Evolutionary conservation across 1,284 basidiomycete species (phyloP).

Genomic region (Ustilago bromivora): DNA sequence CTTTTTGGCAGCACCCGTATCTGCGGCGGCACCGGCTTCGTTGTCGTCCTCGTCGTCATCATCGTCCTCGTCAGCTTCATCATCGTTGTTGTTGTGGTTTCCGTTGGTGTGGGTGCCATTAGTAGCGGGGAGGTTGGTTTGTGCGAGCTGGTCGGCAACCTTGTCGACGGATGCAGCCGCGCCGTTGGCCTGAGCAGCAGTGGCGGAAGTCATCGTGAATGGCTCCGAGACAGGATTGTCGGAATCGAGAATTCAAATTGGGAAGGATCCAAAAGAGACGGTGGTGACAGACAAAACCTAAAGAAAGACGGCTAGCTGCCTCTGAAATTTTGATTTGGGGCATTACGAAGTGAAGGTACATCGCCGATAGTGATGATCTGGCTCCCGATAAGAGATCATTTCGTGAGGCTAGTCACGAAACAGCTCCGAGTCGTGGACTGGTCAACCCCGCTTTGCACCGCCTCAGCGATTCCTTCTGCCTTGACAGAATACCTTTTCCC

Average conservation of each 20-base stretch:
- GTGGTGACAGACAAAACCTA: neutral
- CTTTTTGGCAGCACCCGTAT: conserved; percentile 52
- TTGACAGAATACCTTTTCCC: too few relatives aligned
- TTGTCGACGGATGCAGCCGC: conserved; percentile 33
- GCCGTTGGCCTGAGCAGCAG: conserved; percentile 28
- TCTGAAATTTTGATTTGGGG: too few relatives aligned
- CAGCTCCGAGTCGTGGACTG: neutral
- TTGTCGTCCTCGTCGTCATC: conserved; percentile 53
- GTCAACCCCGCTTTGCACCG: conserved; percentile 5
- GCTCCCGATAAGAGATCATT: too few relatives aligned
- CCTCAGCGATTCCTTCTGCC: neutral
- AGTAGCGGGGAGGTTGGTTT: conserved; percentile 35
- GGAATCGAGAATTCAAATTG: neutral
- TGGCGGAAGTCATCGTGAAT: conserved; percentile 24
- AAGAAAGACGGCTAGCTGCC: too few relatives aligned
- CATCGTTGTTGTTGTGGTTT: conserved; percentile 30
- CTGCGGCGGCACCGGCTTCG: conserved; percentile 30
- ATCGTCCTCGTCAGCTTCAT: conserved; percentile 55
- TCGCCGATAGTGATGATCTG: too few relatives aligned
- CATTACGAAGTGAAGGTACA: too few relatives aligned
- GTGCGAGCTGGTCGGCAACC: conserved; percentile 46
- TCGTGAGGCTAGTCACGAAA: too few relatives aligned
- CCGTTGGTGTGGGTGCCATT: conserved; percentile 34
- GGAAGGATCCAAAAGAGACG: neutral
- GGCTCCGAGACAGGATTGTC: neutral